Base-by-base conservation (phyloP, 768 basidiomycete species). In the Dacryopinax primogenitus region DNA sequence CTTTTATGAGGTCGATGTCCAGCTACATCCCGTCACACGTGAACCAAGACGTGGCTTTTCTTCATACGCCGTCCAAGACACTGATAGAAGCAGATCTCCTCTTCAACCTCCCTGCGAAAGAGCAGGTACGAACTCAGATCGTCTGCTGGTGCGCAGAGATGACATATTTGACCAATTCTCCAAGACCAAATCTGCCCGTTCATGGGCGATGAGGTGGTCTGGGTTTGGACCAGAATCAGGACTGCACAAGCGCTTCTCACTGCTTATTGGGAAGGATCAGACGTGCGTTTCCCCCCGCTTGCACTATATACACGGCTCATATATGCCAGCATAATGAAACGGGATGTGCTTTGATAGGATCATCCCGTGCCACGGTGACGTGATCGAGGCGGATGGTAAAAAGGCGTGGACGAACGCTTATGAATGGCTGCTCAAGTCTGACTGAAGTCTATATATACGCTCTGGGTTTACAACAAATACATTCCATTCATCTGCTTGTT, bases 71-170 rank as follows among this genome's bases (percentile, higher is more conserved):
- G 0, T 73, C 70, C 61, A 73, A 74, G 51, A 78, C 78, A 0
- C 71, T 80, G 30, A 67, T 80, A 64, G 70, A 77, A 64, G 79
- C 77, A 18, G 79, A 80, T 66, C 71, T 80, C 64, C 70, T 79
- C 0, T 77, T 80, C 74, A 78, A 79, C 71, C 73, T 80, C 1
- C 78, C 79, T 0, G 71, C 74, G 0, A 75, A 65, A 1, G 78
- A 80, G 67, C 78, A 79, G 71, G 71, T 72, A 15, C n/a, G 47
- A 21, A 18, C 11, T 15, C 30, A 18, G 9, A 28, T 34, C 16
- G 47, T 66, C 39, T 16, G 18, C 44, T 63, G 23, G 15, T 36
- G n/a, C 16, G 21, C 11, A 13, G 13, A 7, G 62, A 11, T 58
- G 7, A 64, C 13, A 16, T 21, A 3, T n/a, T 37, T 28, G n/a